Conservation (phyloP, 2,329 filamentous ascomycete species). For the Aspergillus sp. region DNA sequence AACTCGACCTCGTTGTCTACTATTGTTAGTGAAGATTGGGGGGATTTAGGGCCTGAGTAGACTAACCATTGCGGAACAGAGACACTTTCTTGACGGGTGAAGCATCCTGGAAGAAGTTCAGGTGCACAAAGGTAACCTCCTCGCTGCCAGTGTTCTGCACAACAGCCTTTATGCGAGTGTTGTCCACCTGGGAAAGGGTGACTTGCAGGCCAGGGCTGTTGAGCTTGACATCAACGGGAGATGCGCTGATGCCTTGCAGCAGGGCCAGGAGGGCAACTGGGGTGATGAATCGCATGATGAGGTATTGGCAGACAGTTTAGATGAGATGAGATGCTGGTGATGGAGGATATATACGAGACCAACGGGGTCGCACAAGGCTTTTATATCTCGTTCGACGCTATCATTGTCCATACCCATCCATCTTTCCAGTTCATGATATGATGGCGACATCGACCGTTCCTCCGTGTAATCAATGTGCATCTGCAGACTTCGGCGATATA, state of each 20-base stretch:
- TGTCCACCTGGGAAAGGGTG: constrained; percentile 29
- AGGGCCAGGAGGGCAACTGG: constrained; percentile 24
- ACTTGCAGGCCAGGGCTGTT: constrained; percentile 29
- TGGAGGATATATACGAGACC: not conserved
- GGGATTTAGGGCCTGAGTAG: not conserved
- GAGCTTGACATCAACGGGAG: constrained; percentile 15
- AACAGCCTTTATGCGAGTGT: constrained; percentile 37
- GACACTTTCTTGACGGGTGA: constrained; percentile 38
- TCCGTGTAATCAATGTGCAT: not conserved
- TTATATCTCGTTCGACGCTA: not conserved
- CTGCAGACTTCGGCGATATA: not conserved
- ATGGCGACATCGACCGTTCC: not conserved
- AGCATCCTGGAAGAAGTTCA: constrained; percentile 37
- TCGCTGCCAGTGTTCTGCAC: constrained; percentile 36
- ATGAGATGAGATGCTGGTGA: not conserved
- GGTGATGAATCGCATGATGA: constrained; percentile 24
- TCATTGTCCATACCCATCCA: not conserved
- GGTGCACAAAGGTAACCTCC: constrained; percentile 34
- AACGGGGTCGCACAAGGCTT: not conserved
- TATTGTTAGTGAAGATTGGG: not conserved
- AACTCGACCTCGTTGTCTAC: constrained; percentile 32
- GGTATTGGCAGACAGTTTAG: not conserved
- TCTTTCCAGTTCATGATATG: not conserved
- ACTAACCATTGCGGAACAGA: constrained; percentile 32
- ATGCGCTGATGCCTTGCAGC: constrained; percentile 18